phyloP scores from a whole-genome alignment of 2,329 filamentous ascomycete species.

The Cordyceps militaris region DNA sequence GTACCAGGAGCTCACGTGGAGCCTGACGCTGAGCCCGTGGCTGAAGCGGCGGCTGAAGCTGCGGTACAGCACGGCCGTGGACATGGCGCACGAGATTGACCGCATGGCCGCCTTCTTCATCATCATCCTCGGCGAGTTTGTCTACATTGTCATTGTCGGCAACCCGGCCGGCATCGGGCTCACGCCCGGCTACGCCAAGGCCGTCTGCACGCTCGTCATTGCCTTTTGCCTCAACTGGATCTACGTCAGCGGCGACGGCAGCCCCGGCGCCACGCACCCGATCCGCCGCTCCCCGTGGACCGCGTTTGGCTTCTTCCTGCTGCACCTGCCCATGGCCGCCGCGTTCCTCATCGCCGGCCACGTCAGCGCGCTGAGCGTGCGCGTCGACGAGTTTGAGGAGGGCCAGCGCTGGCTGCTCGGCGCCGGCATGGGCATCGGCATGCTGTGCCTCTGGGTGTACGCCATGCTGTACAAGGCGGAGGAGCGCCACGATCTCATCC shows the following conservation, averaged over 20 bases:
- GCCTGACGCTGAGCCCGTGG: conserved; percentile 36
- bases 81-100: conserved; percentile 43
- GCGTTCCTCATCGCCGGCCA: conserved; percentile 41
- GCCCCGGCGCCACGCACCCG: conserved; percentile 35
- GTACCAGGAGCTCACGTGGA: conserved; percentile 36
- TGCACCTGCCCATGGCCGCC: conserved; percentile 39
- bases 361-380: conserved; percentile 34
- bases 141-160: conserved; percentile 41
- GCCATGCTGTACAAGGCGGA: conserved; percentile 34
- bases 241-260: conserved; percentile 42
- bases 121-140: conserved; percentile 44
- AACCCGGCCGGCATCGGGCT: conserved; percentile 38
- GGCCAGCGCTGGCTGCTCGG: conserved; percentile 41
- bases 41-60: conserved; percentile 36
- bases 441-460: conserved; percentile 37
- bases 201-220: conserved; percentile 41
- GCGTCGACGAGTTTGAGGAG: conserved; percentile 31
- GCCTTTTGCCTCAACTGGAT: conserved; percentile 45
- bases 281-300: conserved; percentile 37
- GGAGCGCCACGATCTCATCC: conserved; percentile 27
- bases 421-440: conserved; percentile 37
- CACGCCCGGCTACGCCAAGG: conserved; percentile 35
- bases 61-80: conserved; percentile 40
- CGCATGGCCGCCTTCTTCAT: conserved; percentile 45
- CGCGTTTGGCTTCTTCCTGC: conserved; percentile 37